Percentiles rank a stretch among this genome's conserved stretches.
Conservation (phyloP, 495 filamentous ascomycete species). For the Xylaria venustula region DNA sequence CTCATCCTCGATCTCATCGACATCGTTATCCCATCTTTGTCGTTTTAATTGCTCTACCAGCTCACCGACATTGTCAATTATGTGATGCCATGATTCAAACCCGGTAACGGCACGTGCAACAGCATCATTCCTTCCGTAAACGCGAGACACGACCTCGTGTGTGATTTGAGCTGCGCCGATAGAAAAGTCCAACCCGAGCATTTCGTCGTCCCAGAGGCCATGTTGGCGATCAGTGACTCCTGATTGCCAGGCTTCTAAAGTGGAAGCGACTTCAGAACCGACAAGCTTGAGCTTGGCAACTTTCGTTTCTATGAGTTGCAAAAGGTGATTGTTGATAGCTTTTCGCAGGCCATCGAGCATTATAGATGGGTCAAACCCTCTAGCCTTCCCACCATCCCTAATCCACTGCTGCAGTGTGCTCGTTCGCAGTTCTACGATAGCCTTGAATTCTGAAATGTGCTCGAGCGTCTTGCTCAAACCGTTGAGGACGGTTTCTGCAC, state of each 20-base stretch:
- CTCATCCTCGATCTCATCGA: slow-evolving; percentile 74
- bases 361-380: slow-evolving; percentile 56
- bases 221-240: slow-evolving; percentile 44
- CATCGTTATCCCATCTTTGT: slow-evolving; percentile 72
- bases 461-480: slow-evolving; percentile 58
- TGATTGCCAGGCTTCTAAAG: slow-evolving; percentile 52
- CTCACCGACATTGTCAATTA: slow-evolving; percentile 58
- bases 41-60: slow-evolving; percentile 66
- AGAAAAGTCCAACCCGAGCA: slow-evolving; percentile 45
- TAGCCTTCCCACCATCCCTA: slow-evolving; percentile 47
- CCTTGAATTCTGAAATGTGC: slow-evolving; percentile 58
- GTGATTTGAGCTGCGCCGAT: slow-evolving; percentile 44
- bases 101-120: slow-evolving; percentile 56
- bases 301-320: slow-evolving; percentile 56
- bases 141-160: slow-evolving; percentile 42
- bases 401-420: slow-evolving; percentile 76
- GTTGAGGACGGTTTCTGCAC: slow-evolving; percentile 61
- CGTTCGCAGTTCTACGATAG: slow-evolving; percentile 65
- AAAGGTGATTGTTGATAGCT: slow-evolving; percentile 64
- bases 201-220: slow-evolving; percentile 61
- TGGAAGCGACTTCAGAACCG: slow-evolving; percentile 52
- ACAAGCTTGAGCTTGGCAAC: slow-evolving; percentile 58
- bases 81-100: slow-evolving; percentile 67
- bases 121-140: slow-evolving; percentile 65
- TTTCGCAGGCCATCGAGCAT: slow-evolving; percentile 68